These are phyloP conservation scores for Russula emetica DNA, from an alignment of 768 basidiomycete species.

Conservation along the genomic window DNA sequence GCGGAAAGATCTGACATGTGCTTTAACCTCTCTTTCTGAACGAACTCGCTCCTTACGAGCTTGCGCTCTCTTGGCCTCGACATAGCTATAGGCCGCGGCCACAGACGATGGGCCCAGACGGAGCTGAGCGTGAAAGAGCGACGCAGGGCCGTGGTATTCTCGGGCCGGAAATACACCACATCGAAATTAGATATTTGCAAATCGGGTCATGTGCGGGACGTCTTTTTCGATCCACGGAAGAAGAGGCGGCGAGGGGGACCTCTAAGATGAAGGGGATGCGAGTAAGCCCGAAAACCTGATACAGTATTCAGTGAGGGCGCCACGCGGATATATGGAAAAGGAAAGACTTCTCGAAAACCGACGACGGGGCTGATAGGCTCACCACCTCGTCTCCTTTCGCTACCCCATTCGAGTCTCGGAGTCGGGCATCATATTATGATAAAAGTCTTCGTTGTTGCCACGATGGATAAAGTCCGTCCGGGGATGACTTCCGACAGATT, in stretches of 20 bases:
- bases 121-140: too few relatives aligned
- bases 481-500: neutral
- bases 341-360: neutral
- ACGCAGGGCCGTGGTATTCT: neutral
- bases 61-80: neutral
- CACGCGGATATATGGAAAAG: constrained; percentile 4
- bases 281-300: neutral
- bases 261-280: too few relatives aligned
- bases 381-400: neutral
- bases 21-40: neutral
- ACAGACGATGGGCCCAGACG: neutral
- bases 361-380: neutral
- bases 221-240: constrained; percentile 9
- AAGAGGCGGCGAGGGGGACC: neutral
- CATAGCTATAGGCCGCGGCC: neutral
- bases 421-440: neutral
- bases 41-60: neutral
- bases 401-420: too few relatives aligned
- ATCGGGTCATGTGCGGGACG: neutral
- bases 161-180: neutral
- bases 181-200: neutral
- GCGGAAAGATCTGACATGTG: neutral
- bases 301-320: neutral
- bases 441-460: neutral
- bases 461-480: neutral